Conservation (phyloP, 2,329 filamentous ascomycete species). For the Colletotrichum agaves region DNA sequence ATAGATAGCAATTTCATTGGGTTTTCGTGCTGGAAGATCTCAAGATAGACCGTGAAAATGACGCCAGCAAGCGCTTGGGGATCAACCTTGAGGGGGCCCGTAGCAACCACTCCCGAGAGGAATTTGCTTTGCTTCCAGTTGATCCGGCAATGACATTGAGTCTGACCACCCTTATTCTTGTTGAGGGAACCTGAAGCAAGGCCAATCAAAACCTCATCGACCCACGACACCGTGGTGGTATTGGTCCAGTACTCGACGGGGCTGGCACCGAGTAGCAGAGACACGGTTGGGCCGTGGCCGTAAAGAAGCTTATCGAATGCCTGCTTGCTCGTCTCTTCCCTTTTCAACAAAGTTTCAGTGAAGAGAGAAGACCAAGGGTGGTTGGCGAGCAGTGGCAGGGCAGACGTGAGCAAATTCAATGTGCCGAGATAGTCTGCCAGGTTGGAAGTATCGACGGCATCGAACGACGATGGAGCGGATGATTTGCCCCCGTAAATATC, state of each 20-base stretch:
- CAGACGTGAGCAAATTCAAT: constrained; percentile 53
- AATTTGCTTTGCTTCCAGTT: constrained; percentile 50
- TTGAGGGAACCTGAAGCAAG: constrained; percentile 24
- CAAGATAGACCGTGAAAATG: constrained; percentile 54
- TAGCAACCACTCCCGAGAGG: constrained; percentile 44
- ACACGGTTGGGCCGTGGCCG: constrained; percentile 58
- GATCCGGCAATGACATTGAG: constrained; percentile 45
- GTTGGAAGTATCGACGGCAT: constrained; percentile 66
- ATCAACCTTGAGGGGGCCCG: constrained; percentile 46
- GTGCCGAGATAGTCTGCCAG: constrained; percentile 53
- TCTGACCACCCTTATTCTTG: not conserved
- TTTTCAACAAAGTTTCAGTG: constrained; percentile 43
- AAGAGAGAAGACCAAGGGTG: constrained; percentile 58
- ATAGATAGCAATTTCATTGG: constrained; percentile 27
- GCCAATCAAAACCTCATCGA: constrained; percentile 51
- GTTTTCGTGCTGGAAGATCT: constrained; percentile 58
- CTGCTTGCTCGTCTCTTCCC: constrained; percentile 42
- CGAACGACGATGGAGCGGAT: constrained; percentile 56
- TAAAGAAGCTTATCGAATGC: constrained; percentile 56
- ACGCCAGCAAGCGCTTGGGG: constrained; percentile 50
- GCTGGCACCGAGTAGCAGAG: constrained; percentile 61
- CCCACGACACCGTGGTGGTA: constrained; percentile 51
- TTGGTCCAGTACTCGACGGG: constrained; percentile 64
- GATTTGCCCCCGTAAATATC: constrained; percentile 50
- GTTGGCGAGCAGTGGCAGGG: constrained; percentile 58